Conservation (phyloP, 2,329 filamentous ascomycete genomes). For the Sclerotinia minor region DNA sequence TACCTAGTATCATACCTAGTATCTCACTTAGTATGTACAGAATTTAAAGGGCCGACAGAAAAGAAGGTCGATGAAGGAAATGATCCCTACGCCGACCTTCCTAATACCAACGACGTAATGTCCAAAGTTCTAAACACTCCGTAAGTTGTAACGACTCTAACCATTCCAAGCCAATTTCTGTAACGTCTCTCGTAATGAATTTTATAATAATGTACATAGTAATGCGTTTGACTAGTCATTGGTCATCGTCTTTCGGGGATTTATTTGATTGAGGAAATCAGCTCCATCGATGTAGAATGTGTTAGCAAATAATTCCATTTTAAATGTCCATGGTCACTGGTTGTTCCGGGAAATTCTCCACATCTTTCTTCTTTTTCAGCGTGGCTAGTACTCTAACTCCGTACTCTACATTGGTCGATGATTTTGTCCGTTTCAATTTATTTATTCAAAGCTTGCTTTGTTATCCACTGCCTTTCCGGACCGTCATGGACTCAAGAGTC, state of each 20-base stretch:
- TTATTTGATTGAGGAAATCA: not conserved
- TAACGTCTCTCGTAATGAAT: slow-evolving; percentile 12
- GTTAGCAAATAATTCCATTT: slow-evolving; percentile 11
- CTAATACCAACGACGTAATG: too few relatives aligned
- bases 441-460: not conserved
- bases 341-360: slow-evolving; percentile 10
- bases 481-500: not conserved
- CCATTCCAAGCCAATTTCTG: too few relatives aligned
- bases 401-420: too few relatives aligned
- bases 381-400: too few relatives aligned
- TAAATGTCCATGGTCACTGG: not conserved
- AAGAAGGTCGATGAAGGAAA: not conserved
- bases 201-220: not conserved
- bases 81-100: not conserved
- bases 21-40: too few relatives aligned
- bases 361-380: not conserved
- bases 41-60: not conserved
- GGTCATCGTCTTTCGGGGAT: not conserved
- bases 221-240: not conserved
- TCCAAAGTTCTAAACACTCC: too few relatives aligned
- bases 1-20: too few relatives aligned
- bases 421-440: not conserved
- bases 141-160: not conserved
- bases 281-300: not conserved
- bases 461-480: not conserved